Base-by-base conservation (phyloP, 495 filamentous ascomycete species). In the Usnea hakonensis region DNA sequence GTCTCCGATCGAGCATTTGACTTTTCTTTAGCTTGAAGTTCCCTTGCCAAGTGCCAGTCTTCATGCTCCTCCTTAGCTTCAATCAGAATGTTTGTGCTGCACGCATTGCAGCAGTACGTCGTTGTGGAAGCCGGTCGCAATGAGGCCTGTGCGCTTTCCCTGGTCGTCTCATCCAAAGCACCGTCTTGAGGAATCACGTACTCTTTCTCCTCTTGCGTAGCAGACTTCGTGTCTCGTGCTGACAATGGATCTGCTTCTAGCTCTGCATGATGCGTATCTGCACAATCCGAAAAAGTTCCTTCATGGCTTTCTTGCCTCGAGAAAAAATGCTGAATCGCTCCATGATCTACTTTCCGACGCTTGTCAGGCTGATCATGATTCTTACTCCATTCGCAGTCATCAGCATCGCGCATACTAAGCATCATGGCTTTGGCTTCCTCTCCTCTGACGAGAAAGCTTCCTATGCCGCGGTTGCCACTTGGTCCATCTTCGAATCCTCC, bases 41-140 rank as follows among this genome's bases (percentile, higher is more conserved):
- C 85, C 77, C 89, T 91, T 44, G 94, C 94, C 73, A 96, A 90
- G 76, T 98, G 94, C 89, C 91, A 98, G 71, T 98, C 94, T 44
- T 89, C 80, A 70, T 98, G 94, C 75, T 89, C 91, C 57, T 84
- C 81, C 68, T 85, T 77, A 38, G 84, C 80, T 65, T 76, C 69
- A n/a, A 75, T 71, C 14, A 75, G 76, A 28, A 95, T 69, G 37
- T 72, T 64, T 64, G 78, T 77, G 57, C 78, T 78, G 75, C 94
- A 97, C 52, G 81, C 83, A 56, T 74, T 66, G 72, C 93, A 97
- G 63, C 74, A 73, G 72, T 83, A 84, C 17, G 76, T 71, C 26
- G 73, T 77, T 48, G 76, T 73, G 63, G 73, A 69, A 55, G 68
- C 64, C 60, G 80, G 74, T n/a, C 69, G 63, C n/a, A 55, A 26